A percentile compares a stretch with the other conserved stretches of the same genome.
Evolutionary conservation across 345 rosid genomes (phyloP).

Genomic region (Melaleuca alternifolia): DNA sequence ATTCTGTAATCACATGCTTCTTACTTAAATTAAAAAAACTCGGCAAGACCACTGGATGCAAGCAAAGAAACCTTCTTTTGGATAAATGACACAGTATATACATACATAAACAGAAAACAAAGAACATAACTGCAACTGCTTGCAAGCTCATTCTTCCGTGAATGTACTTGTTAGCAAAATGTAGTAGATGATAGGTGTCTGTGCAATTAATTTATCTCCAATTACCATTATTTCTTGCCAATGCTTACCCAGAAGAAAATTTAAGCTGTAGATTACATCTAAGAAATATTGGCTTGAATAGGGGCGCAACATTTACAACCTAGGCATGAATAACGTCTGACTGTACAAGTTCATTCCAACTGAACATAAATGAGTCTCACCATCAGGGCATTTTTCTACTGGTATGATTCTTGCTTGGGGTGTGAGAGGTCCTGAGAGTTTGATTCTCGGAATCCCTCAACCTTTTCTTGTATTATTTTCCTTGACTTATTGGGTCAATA

Average conservation of each 20-base stretch:
- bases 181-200: neutral
- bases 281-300: neutral
- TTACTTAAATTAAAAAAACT: neutral
- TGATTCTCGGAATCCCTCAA: slow-evolving; percentile 64
- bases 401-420: slow-evolving; percentile 85
- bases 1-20: neutral
- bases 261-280: neutral
- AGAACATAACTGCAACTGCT: neutral
- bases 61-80: neutral
- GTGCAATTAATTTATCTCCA: neutral
- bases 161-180: neutral
- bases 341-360: neutral
- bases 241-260: neutral
- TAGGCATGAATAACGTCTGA: neutral
- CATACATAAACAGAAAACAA: neutral
- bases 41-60: neutral
- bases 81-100: neutral
- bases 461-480: neutral
- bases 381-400: slow-evolving; percentile 63
- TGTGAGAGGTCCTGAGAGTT: slow-evolving; percentile 81
- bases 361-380: neutral
- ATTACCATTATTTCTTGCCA: neutral
- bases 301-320: neutral
- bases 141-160: neutral
- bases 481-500: neutral